A percentile compares a stretch with the other conserved stretches of the same genome.
Evolutionary conservation across 176 grass and related monocot genomes (phyloP).

Genomic region (Cocos nucifera): DNA sequence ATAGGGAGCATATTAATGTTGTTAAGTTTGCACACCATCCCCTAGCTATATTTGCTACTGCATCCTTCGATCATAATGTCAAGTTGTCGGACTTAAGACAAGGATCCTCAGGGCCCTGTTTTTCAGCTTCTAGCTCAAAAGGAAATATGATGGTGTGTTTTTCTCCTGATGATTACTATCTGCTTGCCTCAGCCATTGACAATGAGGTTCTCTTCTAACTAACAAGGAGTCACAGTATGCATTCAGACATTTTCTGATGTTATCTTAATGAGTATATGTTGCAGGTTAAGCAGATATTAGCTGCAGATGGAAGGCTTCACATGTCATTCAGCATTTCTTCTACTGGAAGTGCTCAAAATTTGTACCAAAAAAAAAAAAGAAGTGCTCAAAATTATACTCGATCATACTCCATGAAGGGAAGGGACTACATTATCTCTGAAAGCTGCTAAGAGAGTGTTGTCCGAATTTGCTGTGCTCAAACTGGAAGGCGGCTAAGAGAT

Average conservation of each 20-base stretch:
- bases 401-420: constrained; percentile 22
- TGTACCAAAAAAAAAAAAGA: too few species aligned
- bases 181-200: constrained; percentile 18
- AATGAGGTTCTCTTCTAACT: constrained; percentile 10
- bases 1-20: constrained; percentile 22
- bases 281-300: constrained; percentile 20
- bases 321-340: constrained; percentile 21
- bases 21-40: constrained; percentile 19
- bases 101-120: constrained; percentile 16
- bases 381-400: constrained; percentile 21
- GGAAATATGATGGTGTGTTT: constrained; percentile 25
- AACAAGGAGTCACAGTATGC: not conserved
- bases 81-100: constrained; percentile 21
- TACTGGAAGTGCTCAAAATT: constrained; percentile 19
- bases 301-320: constrained; percentile 21
- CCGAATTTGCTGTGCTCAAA: constrained; percentile 23
- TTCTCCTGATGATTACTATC: constrained; percentile 28
- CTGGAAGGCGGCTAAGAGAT: constrained; percentile 22
- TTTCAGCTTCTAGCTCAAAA: constrained; percentile 17
- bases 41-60: constrained; percentile 16
- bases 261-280: not conserved
- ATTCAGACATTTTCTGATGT: not conserved
- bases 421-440: constrained; percentile 17
- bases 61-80: constrained; percentile 17
- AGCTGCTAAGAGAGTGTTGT: constrained; percentile 21